Evolutionary conservation across 441 rosid genomes (phyloP), one percentile per base, ranked within the genome.

Genomic region (Omphalea diandra): DNA sequence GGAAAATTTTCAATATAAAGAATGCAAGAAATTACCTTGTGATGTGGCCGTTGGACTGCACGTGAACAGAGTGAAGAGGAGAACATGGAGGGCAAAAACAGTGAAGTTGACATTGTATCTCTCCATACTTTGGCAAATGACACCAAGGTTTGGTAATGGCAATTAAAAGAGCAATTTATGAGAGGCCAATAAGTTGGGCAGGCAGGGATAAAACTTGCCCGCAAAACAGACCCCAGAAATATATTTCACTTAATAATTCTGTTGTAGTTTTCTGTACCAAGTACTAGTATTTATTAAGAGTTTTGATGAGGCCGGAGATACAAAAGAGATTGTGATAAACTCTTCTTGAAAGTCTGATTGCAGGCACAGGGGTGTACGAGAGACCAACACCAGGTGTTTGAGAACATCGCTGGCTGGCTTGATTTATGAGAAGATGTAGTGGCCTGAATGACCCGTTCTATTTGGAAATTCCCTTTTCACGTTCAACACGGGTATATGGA

Each of bases 61-160:
- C 52, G 66, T 9, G 55, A 76, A 67, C 49, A 75, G 53, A 44
- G 43, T 24, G 24, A 75, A 41, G 61, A 78, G 59, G 64, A 80
- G 74, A 24, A 79, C 41, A 68, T 70, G 50, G 18, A 71, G 61
- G 58, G 73, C 69, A 68, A 50, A n/a, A 12, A 70, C 43, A 10
- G 67, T 7, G 26, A 61, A 15, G 53, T 60, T 70, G 20, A 54
- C 73, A 61, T 31, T 71, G 62, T 10, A 58, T 47, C 41, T 56
- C 44, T 9, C 75, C 81, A 76, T 79, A 2, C 33, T 32, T 33
- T 14, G 18, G 18, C 18, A 32, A 47, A 12, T 26, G 56, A 59
- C 9, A 33, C 60, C 6, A 38, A 59, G 15, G 62, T 59, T 22
- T 46, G 60, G 17, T 35, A 11, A 29, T 6, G 36, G 41, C 67